Evolutionary conservation across 306 rosid genomes (phyloP).

Genomic region (Senna siamea): DNA sequence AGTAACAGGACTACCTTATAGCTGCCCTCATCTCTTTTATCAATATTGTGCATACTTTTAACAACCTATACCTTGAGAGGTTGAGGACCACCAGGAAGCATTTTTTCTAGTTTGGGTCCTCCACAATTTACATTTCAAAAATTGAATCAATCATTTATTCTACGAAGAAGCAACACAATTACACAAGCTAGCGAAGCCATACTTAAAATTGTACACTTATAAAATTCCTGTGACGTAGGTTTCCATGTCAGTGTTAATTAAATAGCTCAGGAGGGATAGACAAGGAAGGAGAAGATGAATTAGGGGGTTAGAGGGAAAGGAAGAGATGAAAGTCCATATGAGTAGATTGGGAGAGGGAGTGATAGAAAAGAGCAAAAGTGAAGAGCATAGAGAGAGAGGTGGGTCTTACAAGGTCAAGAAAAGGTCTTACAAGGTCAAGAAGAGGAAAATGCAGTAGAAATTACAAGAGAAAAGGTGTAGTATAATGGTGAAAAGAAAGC

Average conservation of each 20-base stretch:
- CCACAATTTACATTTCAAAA: slow-evolving; percentile 27
- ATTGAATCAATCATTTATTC: too few species aligned
- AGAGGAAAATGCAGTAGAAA: slow-evolving; percentile 30
- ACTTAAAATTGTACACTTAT: too few species aligned
- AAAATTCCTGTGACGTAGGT: too few species aligned
- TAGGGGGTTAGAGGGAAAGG: slow-evolving; percentile 48
- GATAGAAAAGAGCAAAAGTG: not conserved
- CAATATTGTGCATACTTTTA: slow-evolving; percentile 42
- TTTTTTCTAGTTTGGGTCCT: slow-evolving; percentile 1
- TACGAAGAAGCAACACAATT: too few species aligned
- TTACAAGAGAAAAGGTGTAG: not conserved
- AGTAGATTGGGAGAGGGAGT: slow-evolving; percentile 39
- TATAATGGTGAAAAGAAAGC: slow-evolving; percentile 48
- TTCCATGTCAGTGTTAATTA: too few species aligned
- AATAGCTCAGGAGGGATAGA: slow-evolving; percentile 99
- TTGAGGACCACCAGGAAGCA: slow-evolving; percentile 45
- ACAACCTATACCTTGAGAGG: too few species aligned
- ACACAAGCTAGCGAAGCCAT: too few species aligned
- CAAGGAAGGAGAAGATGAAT: slow-evolving; percentile 89
- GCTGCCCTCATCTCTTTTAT: too few species aligned
- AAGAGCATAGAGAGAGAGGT: slow-evolving; percentile 16
- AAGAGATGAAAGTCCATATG: slow-evolving; percentile 42
- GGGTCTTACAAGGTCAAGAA: slow-evolving; percentile 99
- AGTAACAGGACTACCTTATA: slow-evolving; percentile 5
- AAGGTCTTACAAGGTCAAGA: slow-evolving; percentile 99